Evolutionary conservation across 2,329 filamentous ascomycete genomes (phyloP).

Genomic region (Hymenotorrendiella dingleyae): DNA sequence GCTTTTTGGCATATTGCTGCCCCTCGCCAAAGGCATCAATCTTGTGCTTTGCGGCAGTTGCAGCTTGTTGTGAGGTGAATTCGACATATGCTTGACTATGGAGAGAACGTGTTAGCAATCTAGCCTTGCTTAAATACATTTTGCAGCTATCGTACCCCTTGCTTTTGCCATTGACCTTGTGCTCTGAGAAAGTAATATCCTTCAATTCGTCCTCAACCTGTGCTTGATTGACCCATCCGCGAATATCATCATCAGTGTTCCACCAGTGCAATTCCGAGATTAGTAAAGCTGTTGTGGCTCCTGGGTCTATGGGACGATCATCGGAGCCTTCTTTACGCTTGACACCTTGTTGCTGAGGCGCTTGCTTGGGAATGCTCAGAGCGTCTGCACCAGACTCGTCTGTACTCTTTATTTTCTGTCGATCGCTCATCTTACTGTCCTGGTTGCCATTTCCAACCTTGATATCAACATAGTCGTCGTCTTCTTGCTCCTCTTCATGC

Average conservation of each 20-base stretch:
- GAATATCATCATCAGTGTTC: slow-evolving; percentile 91
- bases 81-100: slow-evolving; percentile 71
- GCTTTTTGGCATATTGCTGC: slow-evolving; percentile 53
- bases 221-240: slow-evolving; percentile 77
- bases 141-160: slow-evolving; percentile 65
- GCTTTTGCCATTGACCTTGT: slow-evolving; percentile 98
- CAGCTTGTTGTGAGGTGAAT: slow-evolving; percentile 75
- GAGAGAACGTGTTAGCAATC: slow-evolving; percentile 11
- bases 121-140: background rate
- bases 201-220: slow-evolving; percentile 78
- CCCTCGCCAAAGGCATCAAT: slow-evolving; percentile 61
- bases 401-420: slow-evolving; percentile 39
- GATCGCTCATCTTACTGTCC: slow-evolving; percentile 27
- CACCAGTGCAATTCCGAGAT: slow-evolving; percentile 94
- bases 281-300: slow-evolving; percentile 66
- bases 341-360: slow-evolving; percentile 45
- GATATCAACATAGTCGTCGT: slow-evolving; percentile 37
- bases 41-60: slow-evolving; percentile 76
- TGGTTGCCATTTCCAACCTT: slow-evolving; percentile 35
- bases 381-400: slow-evolving; percentile 32
- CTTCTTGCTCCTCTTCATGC: slow-evolving; percentile 33
- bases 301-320: slow-evolving; percentile 51
- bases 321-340: slow-evolving; percentile 58
- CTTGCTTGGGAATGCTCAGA: slow-evolving; percentile 32
- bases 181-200: slow-evolving; percentile 94